Percentiles rank a stretch among this genome's conserved stretches.
These are phyloP conservation scores for Arthrobotrys megalospora DNA, from an alignment of 2,329 filamentous ascomycete genomes.

Conservation along the genomic window DNA sequence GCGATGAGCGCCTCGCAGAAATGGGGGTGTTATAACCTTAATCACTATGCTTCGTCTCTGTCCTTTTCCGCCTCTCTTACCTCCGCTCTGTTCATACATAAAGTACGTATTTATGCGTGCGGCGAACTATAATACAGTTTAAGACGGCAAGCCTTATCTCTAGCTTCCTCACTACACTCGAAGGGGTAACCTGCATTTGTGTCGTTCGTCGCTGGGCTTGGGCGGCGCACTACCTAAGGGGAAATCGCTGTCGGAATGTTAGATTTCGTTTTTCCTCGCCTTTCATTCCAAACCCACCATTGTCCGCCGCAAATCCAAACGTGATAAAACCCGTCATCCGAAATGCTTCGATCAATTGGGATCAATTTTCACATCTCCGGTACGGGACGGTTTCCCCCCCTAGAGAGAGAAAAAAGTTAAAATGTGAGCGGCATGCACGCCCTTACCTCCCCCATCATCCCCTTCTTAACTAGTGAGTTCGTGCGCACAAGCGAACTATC, in stretches of 20 bases:
- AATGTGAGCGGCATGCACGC: slow-evolving; percentile 15
- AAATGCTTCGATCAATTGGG: slow-evolving; percentile 1
- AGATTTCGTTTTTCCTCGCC: background rate
- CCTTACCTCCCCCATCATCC: slow-evolving; percentile 17
- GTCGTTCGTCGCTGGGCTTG: background rate
- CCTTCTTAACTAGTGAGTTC: background rate
- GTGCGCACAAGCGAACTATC: slow-evolving; percentile 24
- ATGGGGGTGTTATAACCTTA: slow-evolving; percentile 19
- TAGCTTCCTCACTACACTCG: background rate
- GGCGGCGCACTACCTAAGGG: background rate
- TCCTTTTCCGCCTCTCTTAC: background rate
- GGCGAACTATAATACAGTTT: background rate
- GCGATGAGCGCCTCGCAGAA: slow-evolving; percentile 22
- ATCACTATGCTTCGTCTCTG: slow-evolving; percentile 3
- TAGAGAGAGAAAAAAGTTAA: slow-evolving; percentile 8
- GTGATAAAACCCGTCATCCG: slow-evolving; percentile 6
- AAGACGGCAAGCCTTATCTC: slow-evolving; percentile 5
- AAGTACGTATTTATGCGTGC: background rate
- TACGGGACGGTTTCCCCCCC: slow-evolving; percentile 26
- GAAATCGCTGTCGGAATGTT: slow-evolving; percentile 23
- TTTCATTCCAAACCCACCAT: slow-evolving; percentile 10
- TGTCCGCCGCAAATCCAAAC: background rate
- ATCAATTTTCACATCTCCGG: slow-evolving; percentile 37
- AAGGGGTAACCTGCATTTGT: slow-evolving; percentile 16
- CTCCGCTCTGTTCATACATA: background rate